Evolutionary conservation across 805 yeast species (phyloP), one percentile per base, ranked within the genome.

Genomic region (Pichia eremophila): DNA sequence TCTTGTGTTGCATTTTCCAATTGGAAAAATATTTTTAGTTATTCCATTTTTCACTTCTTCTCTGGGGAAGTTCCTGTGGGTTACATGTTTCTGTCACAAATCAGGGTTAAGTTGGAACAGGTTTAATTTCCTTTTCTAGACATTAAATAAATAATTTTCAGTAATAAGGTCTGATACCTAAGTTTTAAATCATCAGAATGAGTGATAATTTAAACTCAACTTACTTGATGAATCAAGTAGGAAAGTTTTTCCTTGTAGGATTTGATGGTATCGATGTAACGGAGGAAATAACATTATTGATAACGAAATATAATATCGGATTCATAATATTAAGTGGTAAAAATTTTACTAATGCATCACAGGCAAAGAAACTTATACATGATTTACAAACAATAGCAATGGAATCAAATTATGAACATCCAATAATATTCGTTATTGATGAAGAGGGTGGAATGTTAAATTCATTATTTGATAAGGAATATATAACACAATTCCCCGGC

Each of bases 391-490:
- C 63, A 43, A 67, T 78, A 11, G 84, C 84, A 1, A 67, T 59
- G 47, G 64, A 69, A 46, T 69, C 79, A 8, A 78, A 75, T 52
- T 78, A 77, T 53, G 65, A 71, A 49, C 66, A 72, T 50, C 85
- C 85, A 0, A 57, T 79, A 25, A 61, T 75, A 57, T 73, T 79
- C 53, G 79, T 79, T 22, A 71, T 79, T 17, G 84, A 79, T 57
- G 81, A 77, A 58, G 85, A 79, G 56, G 78, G 81, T 8, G 84
- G 84, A 2, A 75, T 77, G 79, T 68, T 79, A 61, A 78, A 78
- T 60, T 71, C 78, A 31, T 63, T 79, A 41, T 75, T 73, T 56
- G 84, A 79, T 57, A 69, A 72, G 10, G 69, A 69, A 10, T 65
- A 62, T 48, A 59, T 79, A 19, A 72, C 79, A 10, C 83, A 78